Conservation (phyloP, 2,329 filamentous ascomycete genomes). For the Penicillium concentricum region DNA sequence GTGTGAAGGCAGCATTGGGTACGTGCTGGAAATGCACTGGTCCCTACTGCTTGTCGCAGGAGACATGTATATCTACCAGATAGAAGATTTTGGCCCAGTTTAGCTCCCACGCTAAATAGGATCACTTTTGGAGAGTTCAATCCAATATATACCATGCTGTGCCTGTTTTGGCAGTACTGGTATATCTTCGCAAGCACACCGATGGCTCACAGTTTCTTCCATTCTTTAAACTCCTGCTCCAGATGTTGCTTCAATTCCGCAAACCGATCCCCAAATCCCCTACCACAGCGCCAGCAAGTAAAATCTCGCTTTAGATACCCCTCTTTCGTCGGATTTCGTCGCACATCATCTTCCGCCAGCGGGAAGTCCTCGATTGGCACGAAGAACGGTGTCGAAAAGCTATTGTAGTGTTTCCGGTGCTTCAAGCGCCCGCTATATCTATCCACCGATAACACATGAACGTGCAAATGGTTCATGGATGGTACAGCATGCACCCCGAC, state of each 20-base stretch:
- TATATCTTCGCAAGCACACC: neutral
- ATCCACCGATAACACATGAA: slow-evolving; percentile 83
- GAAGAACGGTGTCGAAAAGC: slow-evolving; percentile 83
- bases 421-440: slow-evolving; percentile 70
- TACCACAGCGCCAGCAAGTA: slow-evolving; percentile 80
- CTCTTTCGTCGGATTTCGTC: slow-evolving; percentile 56
- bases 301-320: slow-evolving; percentile 66
- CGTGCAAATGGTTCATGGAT: slow-evolving; percentile 87
- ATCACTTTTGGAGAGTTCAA: slow-evolving; percentile 6
- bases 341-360: slow-evolving; percentile 62
- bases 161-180: neutral
- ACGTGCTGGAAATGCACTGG: slow-evolving; percentile 19
- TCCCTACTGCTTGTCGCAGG: slow-evolving; percentile 4
- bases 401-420: slow-evolving; percentile 87
- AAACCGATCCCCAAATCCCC: slow-evolving; percentile 73
- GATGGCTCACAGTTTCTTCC: slow-evolving; percentile 61
- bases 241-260: slow-evolving; percentile 73
- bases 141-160: slow-evolving; percentile 1
- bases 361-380: slow-evolving; percentile 78
- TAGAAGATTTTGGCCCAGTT: slow-evolving; percentile 9
- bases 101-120: slow-evolving; percentile 6
- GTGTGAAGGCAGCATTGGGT: neutral
- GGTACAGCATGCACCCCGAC: slow-evolving; percentile 83
- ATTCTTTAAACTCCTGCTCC: slow-evolving; percentile 69
- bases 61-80: slow-evolving; percentile 20